Evolutionary conservation across 306 rosid species (phyloP).

Genomic region (Nissolia schottii): DNA sequence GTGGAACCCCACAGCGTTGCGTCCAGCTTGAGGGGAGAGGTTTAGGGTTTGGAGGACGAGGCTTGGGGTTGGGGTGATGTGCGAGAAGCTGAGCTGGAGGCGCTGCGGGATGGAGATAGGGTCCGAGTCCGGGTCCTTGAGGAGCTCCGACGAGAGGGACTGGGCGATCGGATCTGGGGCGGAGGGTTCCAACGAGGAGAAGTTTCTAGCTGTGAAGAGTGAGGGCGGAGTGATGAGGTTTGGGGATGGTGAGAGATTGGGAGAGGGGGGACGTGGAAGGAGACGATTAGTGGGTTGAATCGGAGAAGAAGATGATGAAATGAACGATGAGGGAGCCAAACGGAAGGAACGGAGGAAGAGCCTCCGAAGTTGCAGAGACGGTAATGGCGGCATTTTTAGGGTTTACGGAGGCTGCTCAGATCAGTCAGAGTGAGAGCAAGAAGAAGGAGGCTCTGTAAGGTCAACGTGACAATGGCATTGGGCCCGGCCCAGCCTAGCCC

Average conservation of each 20-base stretch:
- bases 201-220: constrained; percentile 25
- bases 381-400: constrained; percentile 56
- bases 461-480: too few species aligned
- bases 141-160: constrained; percentile 56
- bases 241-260: constrained; percentile 14
- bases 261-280: constrained; percentile 9
- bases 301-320: constrained; percentile 10
- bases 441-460: too few species aligned
- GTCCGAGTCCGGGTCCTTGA: constrained; percentile 43
- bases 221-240: constrained; percentile 17
- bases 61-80: constrained; percentile 45
- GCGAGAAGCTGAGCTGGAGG: constrained; percentile 65
- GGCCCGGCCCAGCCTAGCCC: too few species aligned
- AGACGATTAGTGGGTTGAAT: background rate
- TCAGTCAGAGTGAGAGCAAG: background rate
- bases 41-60: constrained; percentile 49
- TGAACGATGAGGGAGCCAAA: constrained; percentile 7
- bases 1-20: constrained; percentile 57
- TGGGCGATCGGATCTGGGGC: constrained; percentile 37
- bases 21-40: constrained; percentile 52
- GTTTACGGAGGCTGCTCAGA: background rate
- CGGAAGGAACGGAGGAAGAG: constrained; percentile 44
- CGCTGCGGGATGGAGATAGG: constrained; percentile 50
- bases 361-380: constrained; percentile 53
- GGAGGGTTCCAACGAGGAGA: constrained; percentile 44